Evolutionary conservation across 345 rosid genomes (phyloP).

Genomic region (Eucalyptus coolabah): DNA sequence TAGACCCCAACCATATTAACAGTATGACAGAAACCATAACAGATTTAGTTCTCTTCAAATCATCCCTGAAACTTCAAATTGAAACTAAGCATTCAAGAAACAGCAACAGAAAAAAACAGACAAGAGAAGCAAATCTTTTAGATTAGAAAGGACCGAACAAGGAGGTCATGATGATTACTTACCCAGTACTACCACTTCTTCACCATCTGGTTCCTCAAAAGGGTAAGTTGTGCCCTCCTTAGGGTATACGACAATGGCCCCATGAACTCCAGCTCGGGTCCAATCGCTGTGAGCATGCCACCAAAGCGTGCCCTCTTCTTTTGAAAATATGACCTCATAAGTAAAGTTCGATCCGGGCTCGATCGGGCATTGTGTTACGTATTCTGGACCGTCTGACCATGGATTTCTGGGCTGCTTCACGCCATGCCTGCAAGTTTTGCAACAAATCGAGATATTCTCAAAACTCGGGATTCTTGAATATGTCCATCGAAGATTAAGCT

Average conservation of each 20-base stretch:
- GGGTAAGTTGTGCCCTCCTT: background rate
- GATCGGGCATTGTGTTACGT: constrained; percentile 9
- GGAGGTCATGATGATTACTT: background rate
- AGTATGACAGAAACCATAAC: background rate
- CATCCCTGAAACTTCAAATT: background rate
- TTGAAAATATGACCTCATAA: background rate
- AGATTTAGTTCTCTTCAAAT: background rate
- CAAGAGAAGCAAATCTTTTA: background rate
- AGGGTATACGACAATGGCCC: constrained; percentile 3
- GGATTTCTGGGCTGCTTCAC: constrained; percentile 4
- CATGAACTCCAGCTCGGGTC: constrained; percentile 6
- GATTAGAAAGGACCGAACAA: background rate
- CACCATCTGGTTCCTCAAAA: constrained; percentile 1
- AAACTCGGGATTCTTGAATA: background rate
- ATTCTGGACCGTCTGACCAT: constrained; percentile 15
- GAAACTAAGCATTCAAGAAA: background rate
- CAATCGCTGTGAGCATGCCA: constrained; percentile 9
- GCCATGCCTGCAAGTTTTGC: background rate
- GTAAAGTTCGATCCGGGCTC: constrained; percentile 1
- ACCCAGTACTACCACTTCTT: constrained; percentile 4
- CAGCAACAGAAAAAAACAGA: background rate
- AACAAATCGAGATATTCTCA: background rate
- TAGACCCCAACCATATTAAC: background rate
- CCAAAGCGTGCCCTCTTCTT: constrained; percentile 10
- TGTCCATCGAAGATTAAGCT: background rate